A percentile compares a stretch with the other conserved stretches of the same genome.
Evolutionary conservation across 2,329 filamentous ascomycete genomes (phyloP).

Genomic region (Fusarium poae): DNA sequence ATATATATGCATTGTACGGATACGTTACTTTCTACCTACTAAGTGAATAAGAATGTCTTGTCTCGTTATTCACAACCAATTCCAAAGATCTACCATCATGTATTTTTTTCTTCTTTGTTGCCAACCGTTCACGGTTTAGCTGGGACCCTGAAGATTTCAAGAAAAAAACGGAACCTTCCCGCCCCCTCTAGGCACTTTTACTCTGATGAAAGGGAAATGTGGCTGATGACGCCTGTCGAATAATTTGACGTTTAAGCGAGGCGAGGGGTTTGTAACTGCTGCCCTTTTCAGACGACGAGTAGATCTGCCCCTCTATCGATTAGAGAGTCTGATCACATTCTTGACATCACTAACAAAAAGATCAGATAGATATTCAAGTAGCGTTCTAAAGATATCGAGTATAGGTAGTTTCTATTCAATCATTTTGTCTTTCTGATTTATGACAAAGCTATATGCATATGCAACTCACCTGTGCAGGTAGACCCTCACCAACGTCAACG

Average conservation of each 20-base stretch:
- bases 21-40: neutral
- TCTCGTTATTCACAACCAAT: neutral
- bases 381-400: neutral
- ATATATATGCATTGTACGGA: no score
- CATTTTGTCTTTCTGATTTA: neutral
- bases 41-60: neutral
- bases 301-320: slow-evolving; percentile 38
- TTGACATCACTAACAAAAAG: slow-evolving; percentile 9
- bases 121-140: slow-evolving; percentile 25
- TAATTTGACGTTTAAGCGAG: slow-evolving; percentile 27
- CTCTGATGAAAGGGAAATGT: slow-evolving; percentile 16
- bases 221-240: slow-evolving; percentile 33
- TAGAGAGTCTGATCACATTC: slow-evolving; percentile 22
- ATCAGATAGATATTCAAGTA: neutral
- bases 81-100: slow-evolving; percentile 2
- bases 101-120: neutral
- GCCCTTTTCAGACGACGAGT: slow-evolving; percentile 9
- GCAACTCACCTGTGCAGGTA: neutral
- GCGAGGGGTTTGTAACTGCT: slow-evolving; percentile 33
- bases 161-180: slow-evolving; percentile 23
- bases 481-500: slow-evolving; percentile 1
- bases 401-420: no score
- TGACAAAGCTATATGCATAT: slow-evolving; percentile 4
- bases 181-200: slow-evolving; percentile 7
- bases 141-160: slow-evolving; percentile 31